Evolutionary conservation across 345 rosid genomes (phyloP).

Genomic region (Noccaea bulbosa): DNA sequence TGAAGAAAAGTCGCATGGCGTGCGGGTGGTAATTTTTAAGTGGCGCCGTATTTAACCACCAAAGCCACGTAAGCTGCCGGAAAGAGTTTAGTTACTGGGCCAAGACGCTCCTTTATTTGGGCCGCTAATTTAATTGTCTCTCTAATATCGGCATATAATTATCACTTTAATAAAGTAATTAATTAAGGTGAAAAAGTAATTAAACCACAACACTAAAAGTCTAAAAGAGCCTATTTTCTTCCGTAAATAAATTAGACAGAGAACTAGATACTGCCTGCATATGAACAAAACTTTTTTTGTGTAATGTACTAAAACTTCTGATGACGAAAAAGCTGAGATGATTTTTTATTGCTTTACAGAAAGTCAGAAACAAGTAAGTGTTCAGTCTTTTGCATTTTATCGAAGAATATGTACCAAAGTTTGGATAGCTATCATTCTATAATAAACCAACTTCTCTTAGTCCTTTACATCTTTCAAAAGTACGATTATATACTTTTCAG

Average conservation of each 20-base stretch:
- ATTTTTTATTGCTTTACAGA: constrained; percentile 7
- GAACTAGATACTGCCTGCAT: neutral
- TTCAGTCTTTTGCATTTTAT: constrained; percentile 19
- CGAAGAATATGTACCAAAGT: constrained; percentile 26
- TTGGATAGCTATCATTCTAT: constrained; percentile 6
- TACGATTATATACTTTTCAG: neutral
- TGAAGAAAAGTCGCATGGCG: neutral
- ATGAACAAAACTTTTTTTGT: constrained; percentile 3
- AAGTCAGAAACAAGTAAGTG: constrained; percentile 40
- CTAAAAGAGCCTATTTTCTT: neutral
- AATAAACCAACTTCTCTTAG: neutral
- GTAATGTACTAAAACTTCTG: neutral
- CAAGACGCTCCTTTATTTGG: constrained; percentile 7
- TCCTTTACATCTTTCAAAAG: neutral
- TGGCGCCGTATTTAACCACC: neutral
- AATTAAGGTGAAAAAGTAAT: neutral
- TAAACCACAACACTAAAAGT: too few relatives aligned
- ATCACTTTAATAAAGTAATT: neutral
- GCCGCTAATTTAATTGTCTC: constrained; percentile 24
- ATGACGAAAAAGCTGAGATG: constrained; percentile 4
- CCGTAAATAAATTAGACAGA: neutral
- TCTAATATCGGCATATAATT: neutral
- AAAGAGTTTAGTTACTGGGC: constrained; percentile 6
- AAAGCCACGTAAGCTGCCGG: constrained; percentile 6
- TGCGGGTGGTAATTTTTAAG: neutral